Conservation (phyloP, 1,139 yeast genomes). For the Diutina neorugosa region DNA sequence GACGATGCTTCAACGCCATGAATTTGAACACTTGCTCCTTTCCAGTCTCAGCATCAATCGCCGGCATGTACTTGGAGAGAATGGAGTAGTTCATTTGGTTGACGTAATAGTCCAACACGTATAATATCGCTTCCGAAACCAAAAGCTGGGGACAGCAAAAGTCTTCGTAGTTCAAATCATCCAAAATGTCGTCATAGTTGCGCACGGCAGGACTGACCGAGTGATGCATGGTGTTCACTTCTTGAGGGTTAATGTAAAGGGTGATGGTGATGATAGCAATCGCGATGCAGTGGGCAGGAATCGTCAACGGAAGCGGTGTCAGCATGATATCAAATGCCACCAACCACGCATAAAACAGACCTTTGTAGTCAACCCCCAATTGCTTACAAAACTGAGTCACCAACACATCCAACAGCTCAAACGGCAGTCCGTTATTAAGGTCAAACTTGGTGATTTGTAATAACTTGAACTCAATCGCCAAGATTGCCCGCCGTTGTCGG, state of each 20-base stretch:
- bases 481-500: constrained; percentile 38
- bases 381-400: constrained; percentile 57
- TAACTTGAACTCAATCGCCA: constrained; percentile 55
- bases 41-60: constrained; percentile 22
- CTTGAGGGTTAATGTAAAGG: constrained; percentile 28
- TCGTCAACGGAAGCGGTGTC: constrained; percentile 57
- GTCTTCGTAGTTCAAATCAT: constrained; percentile 20
- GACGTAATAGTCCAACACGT: constrained; percentile 49
- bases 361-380: constrained; percentile 30
- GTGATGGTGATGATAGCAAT: constrained; percentile 43
- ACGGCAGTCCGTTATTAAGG: constrained; percentile 43
- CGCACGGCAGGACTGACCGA: constrained; percentile 26
- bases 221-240: constrained; percentile 13
- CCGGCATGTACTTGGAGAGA: constrained; percentile 15
- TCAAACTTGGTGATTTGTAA: constrained; percentile 69
- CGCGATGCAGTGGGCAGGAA: constrained; percentile 76
- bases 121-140: constrained; percentile 50
- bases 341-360: constrained; percentile 58
- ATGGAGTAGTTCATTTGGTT: constrained; percentile 30
- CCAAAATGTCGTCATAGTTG: constrained; percentile 16
- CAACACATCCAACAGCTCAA: constrained; percentile 49
- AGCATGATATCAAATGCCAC: constrained; percentile 63
- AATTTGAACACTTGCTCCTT: constrained; percentile 36
- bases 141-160: constrained; percentile 38
- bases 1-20: constrained; percentile 33